Percentiles rank a stretch among this genome's conserved stretches.
These are phyloP conservation scores for Dictyophora rubrovolvata DNA, from an alignment of 768 basidiomycete species.

Conservation along the genomic window DNA sequence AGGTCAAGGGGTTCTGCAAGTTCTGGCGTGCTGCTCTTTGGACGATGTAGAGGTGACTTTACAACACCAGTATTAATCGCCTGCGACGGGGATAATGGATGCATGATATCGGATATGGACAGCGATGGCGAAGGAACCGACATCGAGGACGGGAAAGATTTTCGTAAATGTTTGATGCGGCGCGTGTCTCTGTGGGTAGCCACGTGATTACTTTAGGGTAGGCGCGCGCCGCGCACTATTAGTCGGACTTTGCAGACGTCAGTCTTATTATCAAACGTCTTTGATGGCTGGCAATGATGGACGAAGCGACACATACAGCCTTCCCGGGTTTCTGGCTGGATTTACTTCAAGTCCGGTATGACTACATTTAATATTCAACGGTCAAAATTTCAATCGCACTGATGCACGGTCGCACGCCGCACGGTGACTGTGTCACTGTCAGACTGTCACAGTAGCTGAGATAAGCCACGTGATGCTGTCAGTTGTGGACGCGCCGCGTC, in stretches of 20 bases:
- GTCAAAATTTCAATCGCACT: too few species aligned
- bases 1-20: constrained; percentile 25
- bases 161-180: neutral
- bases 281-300: too few species aligned
- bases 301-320: too few species aligned
- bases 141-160: constrained; percentile 1
- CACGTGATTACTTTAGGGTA: constrained; percentile 10
- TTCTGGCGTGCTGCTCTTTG: constrained; percentile 23
- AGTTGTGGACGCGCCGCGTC: neutral
- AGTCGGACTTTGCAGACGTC: too few species aligned
- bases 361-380: too few species aligned
- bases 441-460: too few species aligned
- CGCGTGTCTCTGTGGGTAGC: neutral
- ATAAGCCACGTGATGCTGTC: neutral
- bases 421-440: too few species aligned
- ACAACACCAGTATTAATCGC: constrained; percentile 13
- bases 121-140: constrained; percentile 21
- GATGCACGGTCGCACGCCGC: too few species aligned
- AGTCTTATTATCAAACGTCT: too few species aligned
- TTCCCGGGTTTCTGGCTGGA: too few species aligned
- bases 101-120: constrained; percentile 46
- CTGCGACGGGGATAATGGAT: constrained; percentile 37
- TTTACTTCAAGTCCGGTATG: too few species aligned
- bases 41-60: constrained; percentile 13
- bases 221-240: too few species aligned